Evolutionary conservation across 2,329 filamentous ascomycete genomes (phyloP).

Genomic region (Stemphylium lycopersici): DNA sequence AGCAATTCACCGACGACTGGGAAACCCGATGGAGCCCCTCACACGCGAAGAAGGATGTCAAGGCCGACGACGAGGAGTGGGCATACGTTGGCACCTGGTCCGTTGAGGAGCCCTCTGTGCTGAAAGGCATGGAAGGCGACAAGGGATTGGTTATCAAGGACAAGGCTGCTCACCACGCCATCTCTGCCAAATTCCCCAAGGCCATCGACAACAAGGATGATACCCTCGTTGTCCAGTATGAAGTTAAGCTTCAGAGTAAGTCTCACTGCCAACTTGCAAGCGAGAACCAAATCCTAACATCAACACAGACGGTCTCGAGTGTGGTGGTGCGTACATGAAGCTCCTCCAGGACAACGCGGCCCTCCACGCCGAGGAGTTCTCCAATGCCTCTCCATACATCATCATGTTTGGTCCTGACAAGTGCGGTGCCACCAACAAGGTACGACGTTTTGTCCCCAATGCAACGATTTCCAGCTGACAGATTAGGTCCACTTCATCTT

Average conservation of each 20-base stretch:
- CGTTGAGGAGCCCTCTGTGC: conserved; percentile 89
- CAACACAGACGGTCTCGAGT: conserved; percentile 82
- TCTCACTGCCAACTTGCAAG: conserved; percentile 25
- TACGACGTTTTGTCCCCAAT: conserved; percentile 48
- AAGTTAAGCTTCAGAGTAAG: conserved; percentile 98
- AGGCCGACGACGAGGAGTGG: conserved; percentile 83
- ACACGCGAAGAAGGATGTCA: conserved; percentile 92
- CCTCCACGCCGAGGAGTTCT: conserved; percentile 96
- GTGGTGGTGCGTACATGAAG: conserved; percentile 99
- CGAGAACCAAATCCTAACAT: conserved; percentile 37
- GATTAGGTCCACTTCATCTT: conserved; percentile 84
- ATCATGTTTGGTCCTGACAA: conserved; percentile 99
- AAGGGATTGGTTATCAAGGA: conserved; percentile 99
- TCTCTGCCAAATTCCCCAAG: conserved; percentile 97
- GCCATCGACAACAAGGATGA: conserved; percentile 97
- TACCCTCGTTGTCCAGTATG: conserved; percentile 96
- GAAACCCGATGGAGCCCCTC: conserved; percentile 91
- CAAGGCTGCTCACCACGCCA: conserved; percentile 96
- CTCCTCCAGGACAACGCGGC: conserved; percentile 97
- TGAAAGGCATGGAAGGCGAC: conserved; percentile 92
- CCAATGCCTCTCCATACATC: conserved; percentile 94
- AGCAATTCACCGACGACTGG: conserved; percentile 99
- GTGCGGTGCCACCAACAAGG: conserved; percentile 99
- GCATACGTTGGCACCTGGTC: conserved; percentile 96
- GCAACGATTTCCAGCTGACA: conserved; percentile 26